Percentiles rank a stretch among this genome's conserved stretches.
Conservation (phyloP, 1,284 basidiomycete genomes). For the Anthracocystis panici-leucophaei region DNA sequence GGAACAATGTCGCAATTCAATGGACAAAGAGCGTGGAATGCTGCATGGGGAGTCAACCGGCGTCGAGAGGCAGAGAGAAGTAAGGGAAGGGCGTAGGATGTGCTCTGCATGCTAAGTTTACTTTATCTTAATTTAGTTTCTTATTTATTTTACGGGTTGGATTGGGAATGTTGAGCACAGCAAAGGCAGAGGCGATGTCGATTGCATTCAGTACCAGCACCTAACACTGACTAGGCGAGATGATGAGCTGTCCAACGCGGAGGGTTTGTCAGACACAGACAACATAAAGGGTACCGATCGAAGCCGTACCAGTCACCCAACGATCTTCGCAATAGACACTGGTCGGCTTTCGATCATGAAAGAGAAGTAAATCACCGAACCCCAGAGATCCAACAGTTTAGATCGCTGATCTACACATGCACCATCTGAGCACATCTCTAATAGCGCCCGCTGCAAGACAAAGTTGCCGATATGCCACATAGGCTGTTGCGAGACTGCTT, state of each 20-base stretch:
- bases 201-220: not conserved
- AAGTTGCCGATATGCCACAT: too few relatives aligned
- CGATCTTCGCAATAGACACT: not conserved
- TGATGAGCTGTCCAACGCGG: not conserved
- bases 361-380: too few relatives aligned
- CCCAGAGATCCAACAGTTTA: too few relatives aligned
- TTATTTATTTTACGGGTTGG: not conserved
- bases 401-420: too few relatives aligned
- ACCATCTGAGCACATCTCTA: too few relatives aligned
- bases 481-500: too few relatives aligned
- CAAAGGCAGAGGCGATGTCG: not conserved
- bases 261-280: not conserved
- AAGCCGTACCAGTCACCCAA: not conserved
- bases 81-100: not conserved
- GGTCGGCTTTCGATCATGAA: too few relatives aligned
- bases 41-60: not conserved
- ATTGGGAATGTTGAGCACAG: constrained; percentile 4
- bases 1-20: not conserved
- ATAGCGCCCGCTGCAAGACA: too few relatives aligned
- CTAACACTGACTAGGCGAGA: not conserved
- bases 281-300: not conserved
- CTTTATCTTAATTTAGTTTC: not conserved
- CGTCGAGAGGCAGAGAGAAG: not conserved
- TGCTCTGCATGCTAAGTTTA: not conserved
- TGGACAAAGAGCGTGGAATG: not conserved